Percentiles rank a stretch among this genome's conserved stretches.
These are phyloP conservation scores for Mrakia blollopis DNA, from an alignment of 768 basidiomycete genomes.

Conservation along the genomic window DNA sequence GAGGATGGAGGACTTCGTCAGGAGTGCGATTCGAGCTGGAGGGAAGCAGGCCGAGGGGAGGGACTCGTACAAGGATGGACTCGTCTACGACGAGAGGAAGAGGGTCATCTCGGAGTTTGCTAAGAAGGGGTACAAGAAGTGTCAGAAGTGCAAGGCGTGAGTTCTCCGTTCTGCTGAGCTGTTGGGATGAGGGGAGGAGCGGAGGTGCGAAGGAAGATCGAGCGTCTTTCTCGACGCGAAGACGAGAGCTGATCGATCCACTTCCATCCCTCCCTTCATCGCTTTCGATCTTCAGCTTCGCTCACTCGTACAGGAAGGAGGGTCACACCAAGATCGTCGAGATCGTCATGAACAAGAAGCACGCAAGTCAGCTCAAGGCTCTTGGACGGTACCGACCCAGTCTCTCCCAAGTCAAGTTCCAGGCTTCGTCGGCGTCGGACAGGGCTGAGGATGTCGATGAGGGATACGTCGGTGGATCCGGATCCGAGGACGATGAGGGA, in stretches of 20 bases:
- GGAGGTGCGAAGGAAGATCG: neutral
- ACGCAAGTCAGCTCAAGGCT: conserved; percentile 59
- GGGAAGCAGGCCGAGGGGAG: conserved; percentile 58
- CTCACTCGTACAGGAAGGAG: conserved; percentile 88
- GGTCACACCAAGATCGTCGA: conserved; percentile 91
- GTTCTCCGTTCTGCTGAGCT: conserved; percentile 44
- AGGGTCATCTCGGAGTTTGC: conserved; percentile 76
- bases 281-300: conserved; percentile 51
- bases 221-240: neutral
- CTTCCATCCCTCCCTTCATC: neutral
- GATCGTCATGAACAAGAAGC: conserved; percentile 75
- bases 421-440: conserved; percentile 20
- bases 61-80: conserved; percentile 80
- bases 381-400: conserved; percentile 64
- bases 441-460: conserved; percentile 37
- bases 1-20: conserved; percentile 40
- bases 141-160: conserved; percentile 73
- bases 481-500: conserved; percentile 37
- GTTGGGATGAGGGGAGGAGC: neutral
- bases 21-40: conserved; percentile 36
- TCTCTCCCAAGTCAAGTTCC: conserved; percentile 52
- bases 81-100: conserved; percentile 82
- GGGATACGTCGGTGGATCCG: conserved; percentile 48
- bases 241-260: neutral
- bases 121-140: conserved; percentile 64